A percentile compares a stretch with the other conserved stretches of the same genome.
phyloP scores from a whole-genome alignment of 2,329 filamentous ascomycete species.

The Paraconiothyrium sp. region DNA sequence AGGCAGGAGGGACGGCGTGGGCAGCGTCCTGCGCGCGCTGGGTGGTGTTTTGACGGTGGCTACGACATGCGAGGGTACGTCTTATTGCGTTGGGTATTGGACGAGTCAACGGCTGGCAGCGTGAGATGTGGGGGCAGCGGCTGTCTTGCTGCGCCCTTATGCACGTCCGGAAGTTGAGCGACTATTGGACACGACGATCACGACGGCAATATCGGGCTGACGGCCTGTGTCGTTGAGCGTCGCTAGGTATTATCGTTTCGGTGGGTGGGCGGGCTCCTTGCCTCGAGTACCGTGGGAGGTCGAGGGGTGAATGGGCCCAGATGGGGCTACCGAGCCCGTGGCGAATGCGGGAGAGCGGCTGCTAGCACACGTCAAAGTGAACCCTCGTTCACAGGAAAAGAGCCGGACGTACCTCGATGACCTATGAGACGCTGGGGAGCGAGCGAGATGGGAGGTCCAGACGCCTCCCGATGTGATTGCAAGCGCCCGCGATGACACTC shows the following conservation, averaged over 20 bases:
- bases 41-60: slow-evolving; percentile 1
- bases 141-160: slow-evolving; percentile 3
- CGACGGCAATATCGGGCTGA: slow-evolving; percentile 3
- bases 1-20: not conserved
- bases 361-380: slow-evolving; percentile 9
- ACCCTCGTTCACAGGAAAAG: not conserved
- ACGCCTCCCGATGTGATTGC: not conserved
- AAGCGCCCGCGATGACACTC: not conserved
- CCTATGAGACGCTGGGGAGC: too few relatives aligned
- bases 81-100: not conserved
- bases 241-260: not conserved
- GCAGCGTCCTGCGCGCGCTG: slow-evolving; percentile 11
- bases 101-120: not conserved
- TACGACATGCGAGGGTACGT: slow-evolving; percentile 15
- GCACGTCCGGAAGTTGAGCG: slow-evolving; percentile 4
- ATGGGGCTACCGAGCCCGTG: slow-evolving; percentile 10
- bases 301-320: not conserved
- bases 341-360: slow-evolving; percentile 15
- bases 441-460: not conserved
- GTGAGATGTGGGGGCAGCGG: slow-evolving; percentile 5
- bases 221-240: not conserved
- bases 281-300: not conserved
- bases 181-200: not conserved
- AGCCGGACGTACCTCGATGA: too few relatives aligned
- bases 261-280: slow-evolving; percentile 3